Conservation (phyloP, 2,329 filamentous ascomycete species). For the Coniochaeta sp. region DNA sequence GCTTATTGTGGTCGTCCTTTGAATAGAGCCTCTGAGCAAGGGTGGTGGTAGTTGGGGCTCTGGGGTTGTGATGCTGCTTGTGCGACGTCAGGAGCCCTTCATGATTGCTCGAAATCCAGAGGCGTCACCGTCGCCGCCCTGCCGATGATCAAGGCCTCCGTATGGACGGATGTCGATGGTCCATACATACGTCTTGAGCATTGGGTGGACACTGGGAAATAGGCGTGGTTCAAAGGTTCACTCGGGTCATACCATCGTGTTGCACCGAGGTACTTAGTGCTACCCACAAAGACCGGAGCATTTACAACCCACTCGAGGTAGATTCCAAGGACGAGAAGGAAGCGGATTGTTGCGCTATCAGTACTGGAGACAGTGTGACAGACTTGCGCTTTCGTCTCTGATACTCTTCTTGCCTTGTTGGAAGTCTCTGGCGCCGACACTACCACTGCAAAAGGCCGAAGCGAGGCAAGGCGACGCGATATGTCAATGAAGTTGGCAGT, state of each 20-base stretch:
- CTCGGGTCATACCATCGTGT: not conserved
- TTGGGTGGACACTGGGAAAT: not conserved
- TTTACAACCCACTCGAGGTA: not conserved
- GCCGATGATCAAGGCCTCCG: not conserved
- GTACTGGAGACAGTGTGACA: not conserved
- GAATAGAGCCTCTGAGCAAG: no score
- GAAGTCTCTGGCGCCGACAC: not conserved
- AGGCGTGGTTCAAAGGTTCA: not conserved
- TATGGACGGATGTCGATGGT: not conserved
- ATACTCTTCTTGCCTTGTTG: not conserved
- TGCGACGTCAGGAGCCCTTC: no score
- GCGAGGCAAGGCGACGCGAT: not conserved
- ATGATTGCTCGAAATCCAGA: no score
- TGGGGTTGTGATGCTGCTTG: no score
- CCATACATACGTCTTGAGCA: not conserved
- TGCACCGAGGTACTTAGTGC: not conserved
- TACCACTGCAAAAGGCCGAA: not conserved
- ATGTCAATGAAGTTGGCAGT: not conserved
- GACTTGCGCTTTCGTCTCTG: not conserved
- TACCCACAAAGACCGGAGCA: not conserved
- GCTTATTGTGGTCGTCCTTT: no score
- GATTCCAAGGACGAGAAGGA: not conserved
- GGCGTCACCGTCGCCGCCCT: not conserved
- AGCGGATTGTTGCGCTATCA: not conserved
- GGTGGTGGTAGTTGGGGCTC: no score